phyloP scores from a whole-genome alignment of 2,329 filamentous ascomycete genomes.

The Colletotrichum sp. region DNA sequence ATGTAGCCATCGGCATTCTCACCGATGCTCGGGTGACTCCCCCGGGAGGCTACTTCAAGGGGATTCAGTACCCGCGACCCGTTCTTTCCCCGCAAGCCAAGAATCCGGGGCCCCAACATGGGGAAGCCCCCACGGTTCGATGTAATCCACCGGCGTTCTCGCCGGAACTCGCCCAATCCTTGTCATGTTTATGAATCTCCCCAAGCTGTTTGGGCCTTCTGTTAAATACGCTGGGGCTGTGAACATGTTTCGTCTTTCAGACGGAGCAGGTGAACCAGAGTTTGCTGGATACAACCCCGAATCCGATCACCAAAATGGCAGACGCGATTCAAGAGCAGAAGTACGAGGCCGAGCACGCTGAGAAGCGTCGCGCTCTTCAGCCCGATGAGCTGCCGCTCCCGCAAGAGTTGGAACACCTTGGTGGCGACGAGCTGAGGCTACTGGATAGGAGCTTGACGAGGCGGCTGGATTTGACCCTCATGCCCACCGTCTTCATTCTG shows the following conservation, averaged over 20 bases:
- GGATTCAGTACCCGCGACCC: not conserved
- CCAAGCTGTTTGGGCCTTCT: not conserved
- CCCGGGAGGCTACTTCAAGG: not conserved
- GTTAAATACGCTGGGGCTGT: not conserved
- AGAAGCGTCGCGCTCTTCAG: not conserved
- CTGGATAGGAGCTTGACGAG: not conserved
- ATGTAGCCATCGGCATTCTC: not conserved
- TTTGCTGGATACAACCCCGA: not conserved
- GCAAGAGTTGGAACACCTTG: not conserved
- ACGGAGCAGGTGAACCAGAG: not conserved
- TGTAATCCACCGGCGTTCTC: not conserved
- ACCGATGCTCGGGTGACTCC: not conserved
- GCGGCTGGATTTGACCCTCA: not conserved
- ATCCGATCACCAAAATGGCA: not conserved
- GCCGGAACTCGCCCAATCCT: not conserved
- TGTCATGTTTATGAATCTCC: not conserved
- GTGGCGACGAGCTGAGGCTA: not conserved
- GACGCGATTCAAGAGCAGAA: not conserved
- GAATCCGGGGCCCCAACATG: conserved; percentile 6
- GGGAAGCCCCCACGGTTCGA: not conserved
- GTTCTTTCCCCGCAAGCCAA: conserved; percentile 3
- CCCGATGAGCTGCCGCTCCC: not conserved
- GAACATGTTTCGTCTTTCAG: not conserved
- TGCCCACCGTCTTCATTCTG: conserved; percentile 5
- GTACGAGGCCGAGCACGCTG: not conserved